A percentile compares a stretch with the other conserved stretches of the same genome.
Conservation (phyloP, 257 asterid genomes). For the Ilex aquifolium region DNA sequence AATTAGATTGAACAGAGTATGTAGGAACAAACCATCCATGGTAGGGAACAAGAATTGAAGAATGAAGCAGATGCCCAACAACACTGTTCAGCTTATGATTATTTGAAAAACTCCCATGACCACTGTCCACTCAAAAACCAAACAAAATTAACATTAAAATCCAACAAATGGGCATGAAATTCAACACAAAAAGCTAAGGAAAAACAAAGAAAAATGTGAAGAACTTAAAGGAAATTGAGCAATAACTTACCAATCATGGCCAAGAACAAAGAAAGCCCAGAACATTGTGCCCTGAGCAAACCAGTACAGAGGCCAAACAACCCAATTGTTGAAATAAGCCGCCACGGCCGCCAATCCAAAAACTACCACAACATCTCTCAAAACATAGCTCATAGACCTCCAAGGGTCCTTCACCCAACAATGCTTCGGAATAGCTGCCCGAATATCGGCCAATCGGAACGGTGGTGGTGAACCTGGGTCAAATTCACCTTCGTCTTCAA, state of each 20-base stretch:
- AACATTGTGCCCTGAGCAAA: slow-evolving; percentile 93
- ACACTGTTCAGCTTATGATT: slow-evolving; percentile 74
- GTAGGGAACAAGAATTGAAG: slow-evolving; percentile 92
- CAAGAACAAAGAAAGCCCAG: slow-evolving; percentile 99
- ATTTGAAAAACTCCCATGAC: slow-evolving; percentile 95
- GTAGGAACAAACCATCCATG: slow-evolving; percentile 80
- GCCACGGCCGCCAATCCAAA: slow-evolving; percentile 84
- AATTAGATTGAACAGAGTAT: neutral
- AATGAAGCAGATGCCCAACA: slow-evolving; percentile 88
- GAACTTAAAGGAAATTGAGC: neutral
- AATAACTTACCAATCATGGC: slow-evolving; percentile 74
- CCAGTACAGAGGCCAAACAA: slow-evolving; percentile 94
- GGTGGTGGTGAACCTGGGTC: slow-evolving; percentile 85
- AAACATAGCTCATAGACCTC: slow-evolving; percentile 86
- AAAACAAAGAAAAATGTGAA: neutral
- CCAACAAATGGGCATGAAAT: neutral
- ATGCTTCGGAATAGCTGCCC: slow-evolving; percentile 87
- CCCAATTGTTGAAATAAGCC: slow-evolving; percentile 76
- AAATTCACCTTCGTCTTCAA: slow-evolving; percentile 18
- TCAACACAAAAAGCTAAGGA: neutral
- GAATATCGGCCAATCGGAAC: slow-evolving; percentile 68
- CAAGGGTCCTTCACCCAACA: slow-evolving; percentile 93
- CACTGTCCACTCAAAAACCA: slow-evolving; percentile 48
- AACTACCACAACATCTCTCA: slow-evolving; percentile 68
- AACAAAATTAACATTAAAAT: slow-evolving; percentile 1